Base-by-base conservation (phyloP, 352 stramenopile species). In the Aphanomyces astaci region DNA sequence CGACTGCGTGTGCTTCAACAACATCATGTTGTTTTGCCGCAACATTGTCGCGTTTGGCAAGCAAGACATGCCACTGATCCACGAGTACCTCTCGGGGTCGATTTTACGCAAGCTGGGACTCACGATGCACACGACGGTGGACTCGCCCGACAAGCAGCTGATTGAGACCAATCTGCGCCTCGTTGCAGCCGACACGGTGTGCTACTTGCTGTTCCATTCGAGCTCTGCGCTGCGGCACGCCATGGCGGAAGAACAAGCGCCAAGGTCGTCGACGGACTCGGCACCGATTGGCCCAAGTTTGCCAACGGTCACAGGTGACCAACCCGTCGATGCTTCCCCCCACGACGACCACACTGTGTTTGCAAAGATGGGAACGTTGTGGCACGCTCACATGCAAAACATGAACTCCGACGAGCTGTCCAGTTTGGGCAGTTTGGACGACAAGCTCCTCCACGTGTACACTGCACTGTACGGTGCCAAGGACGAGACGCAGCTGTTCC, bases 21-120 rank as follows among this genome's bases (percentile, higher is more conserved):
- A 68, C 24, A 43, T 68, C 10, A 22, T 68, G 22, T 22, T 68
- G 27, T 68, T 68, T 24, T 68, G 25, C 43, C 46, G 62, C 46
- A 68, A 68, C 32, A 53, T 52, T 10, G 17, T 68, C 4, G 46
- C 62, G 33, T 68, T 52, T 51, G 51, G 62, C 3, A 68, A 56
- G 3, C 43, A 57, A 43, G 13, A 39, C 30, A 9, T 52, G 17
- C 48, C 40, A 2, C 24, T 51, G 17, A 60, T 68, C 22, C 62
- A 60, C 32, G 30, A 68, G 9, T 33, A 56, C 48, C 11, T 59
- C 11, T 46, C 11, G 22, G 62, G 55, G 17, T 19, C 22, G 9
- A 45, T 68, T 45, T 31, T 68, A 2, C 11, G 15, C 11, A 9
- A n/a, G 17, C 43, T 68, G 9, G 46, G 62, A 1, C 22, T 24